phyloP scores from a whole-genome alignment of 345 rosid species.

The Salix purpurea region DNA sequence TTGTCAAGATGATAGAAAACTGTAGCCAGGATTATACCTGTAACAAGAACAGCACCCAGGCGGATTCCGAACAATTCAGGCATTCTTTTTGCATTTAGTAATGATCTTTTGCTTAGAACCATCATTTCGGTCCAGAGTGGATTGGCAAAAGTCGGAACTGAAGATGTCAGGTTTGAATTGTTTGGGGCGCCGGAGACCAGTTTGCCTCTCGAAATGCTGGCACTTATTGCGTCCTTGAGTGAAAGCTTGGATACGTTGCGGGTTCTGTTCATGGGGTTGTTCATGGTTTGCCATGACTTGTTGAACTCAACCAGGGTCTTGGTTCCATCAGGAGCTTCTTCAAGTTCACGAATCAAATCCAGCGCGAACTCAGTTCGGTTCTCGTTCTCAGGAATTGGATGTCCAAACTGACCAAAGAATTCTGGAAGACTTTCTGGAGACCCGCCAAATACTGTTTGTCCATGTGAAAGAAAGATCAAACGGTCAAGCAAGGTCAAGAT shows the following conservation, averaged over 20 bases:
- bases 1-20: conserved; percentile 25
- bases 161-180: conserved; percentile 16
- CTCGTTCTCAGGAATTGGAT: conserved; percentile 26
- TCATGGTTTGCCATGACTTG: conserved; percentile 20
- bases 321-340: conserved; percentile 27
- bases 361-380: conserved; percentile 26
- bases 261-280: background rate
- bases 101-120: conserved; percentile 23
- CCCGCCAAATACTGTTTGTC: conserved; percentile 24
- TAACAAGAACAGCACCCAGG: conserved; percentile 20
- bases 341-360: conserved; percentile 28
- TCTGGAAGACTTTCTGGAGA: conserved; percentile 11
- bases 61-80: conserved; percentile 30
- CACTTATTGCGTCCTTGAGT: conserved; percentile 19
- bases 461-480: conserved; percentile 29
- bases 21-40: conserved; percentile 24
- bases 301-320: conserved; percentile 22
- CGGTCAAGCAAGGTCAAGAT: conserved; percentile 27
- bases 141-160: conserved; percentile 25
- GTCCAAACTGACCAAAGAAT: conserved; percentile 25
- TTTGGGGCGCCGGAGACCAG: conserved; percentile 21
- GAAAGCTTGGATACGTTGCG: conserved; percentile 3
- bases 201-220: conserved; percentile 24
- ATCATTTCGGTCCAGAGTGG: conserved; percentile 29
- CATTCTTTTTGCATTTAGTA: conserved; percentile 21